Percentiles rank a stretch among this genome's conserved stretches.
These are phyloP conservation scores for Aureobasidium pullulans DNA, from an alignment of 2,329 filamentous ascomycete species.

Conservation along the genomic window DNA sequence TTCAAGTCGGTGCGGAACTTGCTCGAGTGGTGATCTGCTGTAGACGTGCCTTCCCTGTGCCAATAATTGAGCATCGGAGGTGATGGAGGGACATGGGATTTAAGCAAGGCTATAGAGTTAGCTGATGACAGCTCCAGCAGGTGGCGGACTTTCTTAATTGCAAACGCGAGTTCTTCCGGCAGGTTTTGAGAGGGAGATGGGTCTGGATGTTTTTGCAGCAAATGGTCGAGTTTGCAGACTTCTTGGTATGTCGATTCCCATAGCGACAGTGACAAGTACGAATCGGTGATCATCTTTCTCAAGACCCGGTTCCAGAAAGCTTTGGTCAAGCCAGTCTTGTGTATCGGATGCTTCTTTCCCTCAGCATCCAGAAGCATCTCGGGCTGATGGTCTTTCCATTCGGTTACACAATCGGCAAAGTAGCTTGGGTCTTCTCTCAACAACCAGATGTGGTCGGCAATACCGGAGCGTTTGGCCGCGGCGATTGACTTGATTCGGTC, in stretches of 20 bases:
- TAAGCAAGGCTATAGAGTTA: slow-evolving; percentile 22
- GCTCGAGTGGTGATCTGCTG: neutral
- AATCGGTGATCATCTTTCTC: slow-evolving; percentile 17
- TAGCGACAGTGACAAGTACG: slow-evolving; percentile 17
- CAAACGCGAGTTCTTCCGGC: neutral
- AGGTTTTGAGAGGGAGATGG: neutral
- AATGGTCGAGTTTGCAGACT: neutral
- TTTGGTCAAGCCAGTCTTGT: neutral
- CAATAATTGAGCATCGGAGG: slow-evolving; percentile 22
- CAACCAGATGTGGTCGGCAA: slow-evolving; percentile 48
- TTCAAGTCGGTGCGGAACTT: neutral
- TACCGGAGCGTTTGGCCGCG: slow-evolving; percentile 32
- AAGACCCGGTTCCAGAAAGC: slow-evolving; percentile 17
- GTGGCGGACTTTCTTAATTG: neutral
- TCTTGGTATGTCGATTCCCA: slow-evolving; percentile 18
- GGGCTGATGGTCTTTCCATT: slow-evolving; percentile 41
- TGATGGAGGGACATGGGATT: slow-evolving; percentile 34
- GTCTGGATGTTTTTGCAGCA: neutral
- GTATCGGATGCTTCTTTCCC: slow-evolving; percentile 25
- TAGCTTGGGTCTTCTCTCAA: slow-evolving; percentile 54
- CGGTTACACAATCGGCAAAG: slow-evolving; percentile 40
- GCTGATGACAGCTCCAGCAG: slow-evolving; percentile 3
- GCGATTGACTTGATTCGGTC: slow-evolving; percentile 38
- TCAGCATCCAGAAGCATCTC: slow-evolving; percentile 36
- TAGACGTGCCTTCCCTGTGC: slow-evolving; percentile 17